A percentile compares a stretch with the other conserved stretches of the same genome.
Conservation (phyloP, 106 monocot genomes). For the Dendrobium catenatum region DNA sequence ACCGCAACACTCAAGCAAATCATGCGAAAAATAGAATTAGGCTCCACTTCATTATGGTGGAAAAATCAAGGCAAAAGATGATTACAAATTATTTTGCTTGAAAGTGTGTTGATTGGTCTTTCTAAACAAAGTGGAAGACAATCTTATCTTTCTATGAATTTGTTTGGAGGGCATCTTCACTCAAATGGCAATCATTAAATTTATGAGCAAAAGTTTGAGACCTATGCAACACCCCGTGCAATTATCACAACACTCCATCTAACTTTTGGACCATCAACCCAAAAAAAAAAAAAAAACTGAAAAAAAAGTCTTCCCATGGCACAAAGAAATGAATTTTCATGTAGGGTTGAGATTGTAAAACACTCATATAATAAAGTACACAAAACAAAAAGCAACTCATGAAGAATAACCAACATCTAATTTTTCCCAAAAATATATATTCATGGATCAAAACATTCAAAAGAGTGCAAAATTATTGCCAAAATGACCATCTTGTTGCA, state of each 20-base stretch:
- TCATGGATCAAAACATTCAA: background rate
- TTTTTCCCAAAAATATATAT: background rate
- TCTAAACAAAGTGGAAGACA: no score
- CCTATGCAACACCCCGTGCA: background rate
- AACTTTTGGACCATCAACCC: background rate
- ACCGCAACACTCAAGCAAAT: background rate
- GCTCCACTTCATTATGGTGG: background rate
- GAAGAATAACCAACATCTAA: background rate
- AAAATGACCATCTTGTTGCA: background rate
- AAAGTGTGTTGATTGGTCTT: no score
- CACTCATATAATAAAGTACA: background rate
- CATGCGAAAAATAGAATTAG: background rate
- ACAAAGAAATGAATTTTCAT: background rate
- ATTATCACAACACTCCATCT: no score
- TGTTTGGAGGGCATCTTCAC: background rate
- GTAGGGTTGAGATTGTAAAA: background rate
- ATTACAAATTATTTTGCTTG: no score
- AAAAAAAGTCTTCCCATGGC: background rate
- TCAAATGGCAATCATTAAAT: background rate
- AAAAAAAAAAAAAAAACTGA: background rate
- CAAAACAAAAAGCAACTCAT: background rate
- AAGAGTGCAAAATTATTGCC: background rate
- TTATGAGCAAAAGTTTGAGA: background rate
- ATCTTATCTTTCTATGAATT: background rate
- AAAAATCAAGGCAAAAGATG: no score